These are phyloP conservation scores for Fusarium sulawesiense DNA, from an alignment of 2,329 filamentous ascomycete species.

Conservation along the genomic window DNA sequence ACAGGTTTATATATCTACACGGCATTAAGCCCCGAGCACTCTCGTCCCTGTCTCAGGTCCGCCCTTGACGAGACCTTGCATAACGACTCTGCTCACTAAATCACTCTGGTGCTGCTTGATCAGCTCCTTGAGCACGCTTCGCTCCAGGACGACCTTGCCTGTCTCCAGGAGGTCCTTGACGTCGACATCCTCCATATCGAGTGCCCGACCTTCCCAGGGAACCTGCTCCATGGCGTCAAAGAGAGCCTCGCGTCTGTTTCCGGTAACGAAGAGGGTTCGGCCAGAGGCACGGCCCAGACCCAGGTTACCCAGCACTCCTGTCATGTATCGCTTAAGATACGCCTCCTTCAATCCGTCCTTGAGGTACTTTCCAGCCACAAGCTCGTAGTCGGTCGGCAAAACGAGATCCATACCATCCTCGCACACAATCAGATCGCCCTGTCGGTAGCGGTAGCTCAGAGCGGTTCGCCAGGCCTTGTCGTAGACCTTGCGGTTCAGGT, in stretches of 20 bases:
- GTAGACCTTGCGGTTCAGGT: slow-evolving; percentile 88
- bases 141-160: slow-evolving; percentile 87
- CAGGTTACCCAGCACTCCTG: slow-evolving; percentile 76
- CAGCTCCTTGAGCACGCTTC: slow-evolving; percentile 79
- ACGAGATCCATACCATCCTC: slow-evolving; percentile 79
- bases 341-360: slow-evolving; percentile 64
- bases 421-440: slow-evolving; percentile 87
- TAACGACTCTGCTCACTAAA: slow-evolving; percentile 61
- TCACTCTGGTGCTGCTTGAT: slow-evolving; percentile 79
- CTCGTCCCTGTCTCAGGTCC: slow-evolving; percentile 55
- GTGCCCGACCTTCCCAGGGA: slow-evolving; percentile 74
- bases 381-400: slow-evolving; percentile 62
- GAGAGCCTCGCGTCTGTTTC: slow-evolving; percentile 68
- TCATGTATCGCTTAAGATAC: slow-evolving; percentile 71
- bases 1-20: slow-evolving; percentile 45
- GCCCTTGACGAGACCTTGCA: slow-evolving; percentile 54
- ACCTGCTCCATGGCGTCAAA: slow-evolving; percentile 73
- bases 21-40: slow-evolving; percentile 47
- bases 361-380: slow-evolving; percentile 56
- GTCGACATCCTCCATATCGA: slow-evolving; percentile 83
- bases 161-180: slow-evolving; percentile 94
- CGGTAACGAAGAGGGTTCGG: slow-evolving; percentile 80
- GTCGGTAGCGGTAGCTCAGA: slow-evolving; percentile 88
- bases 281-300: slow-evolving; percentile 74
- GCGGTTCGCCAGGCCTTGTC: slow-evolving; percentile 96